phyloP scores from a whole-genome alignment of 306 rosid genomes.

The Castanea crenata region DNA sequence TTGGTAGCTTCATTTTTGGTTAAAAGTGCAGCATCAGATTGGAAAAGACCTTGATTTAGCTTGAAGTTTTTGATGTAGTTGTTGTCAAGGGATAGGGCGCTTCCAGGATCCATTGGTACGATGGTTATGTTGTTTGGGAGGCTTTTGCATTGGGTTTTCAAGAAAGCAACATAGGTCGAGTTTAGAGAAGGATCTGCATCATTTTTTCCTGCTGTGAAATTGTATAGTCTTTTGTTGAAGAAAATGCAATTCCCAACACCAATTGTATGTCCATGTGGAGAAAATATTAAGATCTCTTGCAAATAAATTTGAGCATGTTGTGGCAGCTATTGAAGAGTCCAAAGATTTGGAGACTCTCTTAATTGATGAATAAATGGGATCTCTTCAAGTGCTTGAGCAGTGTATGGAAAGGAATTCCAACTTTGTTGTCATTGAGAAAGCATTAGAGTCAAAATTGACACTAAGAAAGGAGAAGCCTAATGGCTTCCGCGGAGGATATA shows the following conservation, averaged over 20 bases:
- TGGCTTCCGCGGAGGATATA: too few species aligned
- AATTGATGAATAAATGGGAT: too few species aligned
- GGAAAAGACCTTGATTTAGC: conserved; percentile 45
- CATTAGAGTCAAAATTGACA: too few species aligned
- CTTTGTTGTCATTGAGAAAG: too few species aligned
- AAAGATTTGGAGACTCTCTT: too few species aligned
- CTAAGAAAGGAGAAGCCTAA: too few species aligned
- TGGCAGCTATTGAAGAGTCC: too few species aligned
- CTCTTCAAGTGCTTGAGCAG: too few species aligned
- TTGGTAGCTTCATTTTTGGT: conserved; percentile 6
- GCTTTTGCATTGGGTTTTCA: conserved; percentile 30
- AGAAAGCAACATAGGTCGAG: conserved; percentile 21
- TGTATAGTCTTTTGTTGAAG: conserved; percentile 33
- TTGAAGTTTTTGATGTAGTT: conserved; percentile 38
- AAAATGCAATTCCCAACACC: conserved; percentile 36
- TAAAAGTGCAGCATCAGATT: conserved; percentile 63
- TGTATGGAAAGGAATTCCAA: too few species aligned
- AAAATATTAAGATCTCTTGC: too few species aligned
- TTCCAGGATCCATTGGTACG: conserved; percentile 44
- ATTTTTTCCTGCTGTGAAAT: conserved; percentile 49
- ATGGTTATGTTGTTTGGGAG: conserved; percentile 20
- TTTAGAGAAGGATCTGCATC: conserved; percentile 60
- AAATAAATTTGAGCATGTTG: too few species aligned
- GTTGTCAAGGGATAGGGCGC: conserved; percentile 35
- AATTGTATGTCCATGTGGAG: conserved; percentile 27